phyloP scores from a whole-genome alignment of 768 basidiomycete species.

The Melanogaster broomeanus region DNA sequence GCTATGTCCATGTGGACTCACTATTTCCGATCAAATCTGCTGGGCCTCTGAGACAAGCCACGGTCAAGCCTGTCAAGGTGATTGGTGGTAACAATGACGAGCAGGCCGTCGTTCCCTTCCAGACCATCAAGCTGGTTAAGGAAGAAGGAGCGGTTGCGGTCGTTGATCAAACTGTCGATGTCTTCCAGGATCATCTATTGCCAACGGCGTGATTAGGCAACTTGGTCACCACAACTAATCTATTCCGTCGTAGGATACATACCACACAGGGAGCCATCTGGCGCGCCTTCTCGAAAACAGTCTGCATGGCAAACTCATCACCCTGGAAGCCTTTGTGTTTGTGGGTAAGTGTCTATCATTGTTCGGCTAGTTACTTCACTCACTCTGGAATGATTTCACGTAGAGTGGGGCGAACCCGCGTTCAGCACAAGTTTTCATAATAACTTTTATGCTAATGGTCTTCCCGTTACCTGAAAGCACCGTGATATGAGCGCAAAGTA shows the following conservation, averaged over 20 bases:
- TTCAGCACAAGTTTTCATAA: conserved; percentile 73
- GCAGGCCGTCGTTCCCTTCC: conserved; percentile 75
- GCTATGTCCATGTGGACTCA: conserved; percentile 36
- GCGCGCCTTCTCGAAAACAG: conserved; percentile 74
- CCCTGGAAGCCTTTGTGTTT: conserved; percentile 50
- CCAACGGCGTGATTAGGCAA: neutral
- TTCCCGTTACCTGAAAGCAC: conserved; percentile 73
- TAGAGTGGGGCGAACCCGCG: conserved; percentile 71
- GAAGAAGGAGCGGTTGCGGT: conserved; percentile 82
- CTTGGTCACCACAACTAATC: neutral
- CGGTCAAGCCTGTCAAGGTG: conserved; percentile 82
- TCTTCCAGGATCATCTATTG: conserved; percentile 51
- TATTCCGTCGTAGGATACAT: conserved; percentile 45
- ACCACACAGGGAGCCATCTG: conserved; percentile 66
- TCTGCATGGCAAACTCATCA: conserved; percentile 67
- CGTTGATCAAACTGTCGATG: conserved; percentile 79
- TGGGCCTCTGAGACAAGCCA: conserved; percentile 74
- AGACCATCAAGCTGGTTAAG: conserved; percentile 85
- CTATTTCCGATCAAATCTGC: conserved; percentile 88
- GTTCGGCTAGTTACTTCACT: conserved; percentile 14
- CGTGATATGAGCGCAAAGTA: neutral
- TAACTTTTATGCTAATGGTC: conserved; percentile 78
- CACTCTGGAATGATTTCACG: conserved; percentile 79
- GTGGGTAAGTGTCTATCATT: conserved; percentile 6
- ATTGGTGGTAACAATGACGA: conserved; percentile 81